phyloP scores from a whole-genome alignment of 2,329 filamentous ascomycete genomes.

The Xylariaceae sp. region DNA sequence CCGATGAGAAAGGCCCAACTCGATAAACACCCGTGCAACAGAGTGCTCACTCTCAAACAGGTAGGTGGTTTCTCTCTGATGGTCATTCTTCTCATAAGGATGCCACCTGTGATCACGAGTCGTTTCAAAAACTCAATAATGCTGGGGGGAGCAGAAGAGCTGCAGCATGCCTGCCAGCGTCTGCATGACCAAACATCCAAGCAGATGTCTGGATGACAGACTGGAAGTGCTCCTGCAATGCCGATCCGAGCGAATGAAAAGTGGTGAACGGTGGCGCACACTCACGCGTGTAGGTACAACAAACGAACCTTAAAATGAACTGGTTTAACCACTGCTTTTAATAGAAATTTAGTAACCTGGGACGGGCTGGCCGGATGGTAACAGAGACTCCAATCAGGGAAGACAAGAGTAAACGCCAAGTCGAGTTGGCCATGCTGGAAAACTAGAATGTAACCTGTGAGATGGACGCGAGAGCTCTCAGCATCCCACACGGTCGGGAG shows the following conservation, averaged over 20 bases:
- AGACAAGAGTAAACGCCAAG: neutral
- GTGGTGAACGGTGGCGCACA: constrained; percentile 2
- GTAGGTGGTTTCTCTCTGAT: constrained; percentile 3
- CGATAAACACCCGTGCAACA: constrained; percentile 1
- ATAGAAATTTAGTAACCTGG: too few species aligned
- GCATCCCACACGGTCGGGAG: too few species aligned
- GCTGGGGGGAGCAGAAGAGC: too few species aligned
- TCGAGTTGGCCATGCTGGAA: neutral
- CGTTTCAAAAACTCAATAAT: constrained; percentile 3
- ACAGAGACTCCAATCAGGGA: too few species aligned
- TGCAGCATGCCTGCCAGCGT: constrained; percentile 1
- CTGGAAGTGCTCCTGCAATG: neutral
- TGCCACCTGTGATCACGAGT: constrained; percentile 3
- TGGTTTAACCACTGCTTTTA: too few species aligned
- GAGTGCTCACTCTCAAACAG: constrained; percentile 3
- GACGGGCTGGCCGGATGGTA: too few species aligned
- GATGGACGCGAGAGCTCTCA: neutral
- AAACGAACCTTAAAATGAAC: too few species aligned
- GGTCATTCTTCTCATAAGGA: neutral
- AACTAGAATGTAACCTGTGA: neutral
- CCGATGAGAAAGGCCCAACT: neutral
- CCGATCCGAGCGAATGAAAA: too few species aligned
- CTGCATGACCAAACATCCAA: neutral
- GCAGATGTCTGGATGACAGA: neutral
- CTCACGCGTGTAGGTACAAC: too few species aligned